These are phyloP conservation scores for Hanseniaspora meyeri DNA, from an alignment of 805 yeast species.

Conservation along the genomic window DNA sequence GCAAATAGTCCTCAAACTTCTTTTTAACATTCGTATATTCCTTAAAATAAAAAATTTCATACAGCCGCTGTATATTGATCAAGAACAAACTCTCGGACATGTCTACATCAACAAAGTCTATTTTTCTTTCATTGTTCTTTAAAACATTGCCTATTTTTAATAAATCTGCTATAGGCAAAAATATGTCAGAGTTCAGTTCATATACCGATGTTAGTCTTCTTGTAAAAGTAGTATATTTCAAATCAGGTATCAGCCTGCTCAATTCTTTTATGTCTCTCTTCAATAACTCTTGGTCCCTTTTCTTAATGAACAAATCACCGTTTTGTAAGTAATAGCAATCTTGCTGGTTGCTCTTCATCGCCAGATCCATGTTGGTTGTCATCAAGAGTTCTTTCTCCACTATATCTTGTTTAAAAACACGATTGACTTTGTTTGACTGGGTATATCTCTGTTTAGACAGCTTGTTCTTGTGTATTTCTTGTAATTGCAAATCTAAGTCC, in stretches of 20 bases:
- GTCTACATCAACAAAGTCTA: constrained; percentile 13
- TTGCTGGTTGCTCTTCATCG: neutral
- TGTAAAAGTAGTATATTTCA: constrained; percentile 1
- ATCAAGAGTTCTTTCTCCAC: constrained; percentile 3
- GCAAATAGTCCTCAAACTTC: neutral
- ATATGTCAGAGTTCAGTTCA: constrained; percentile 6
- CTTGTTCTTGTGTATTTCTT: neutral
- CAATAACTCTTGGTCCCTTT: neutral
- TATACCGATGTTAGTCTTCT: constrained; percentile 8
- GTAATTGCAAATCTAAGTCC: constrained; percentile 4
- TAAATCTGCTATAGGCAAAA: neutral
- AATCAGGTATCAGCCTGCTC: neutral
- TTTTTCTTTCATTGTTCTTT: neutral
- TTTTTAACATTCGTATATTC: neutral
- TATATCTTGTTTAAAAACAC: constrained; percentile 5
- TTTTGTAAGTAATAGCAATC: neutral
- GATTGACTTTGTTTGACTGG: constrained; percentile 1
- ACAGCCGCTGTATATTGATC: constrained; percentile 1
- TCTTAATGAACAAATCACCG: constrained; percentile 2
- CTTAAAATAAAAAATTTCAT: constrained; percentile 1
- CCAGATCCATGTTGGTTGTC: neutral
- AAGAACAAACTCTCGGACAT: constrained; percentile 5
- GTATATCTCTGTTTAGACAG: neutral
- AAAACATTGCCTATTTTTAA: neutral
- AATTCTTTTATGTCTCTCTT: neutral